phyloP scores from a whole-genome alignment of 2,329 filamentous ascomycete species.

The Colletotrichum gloeosporioides region DNA sequence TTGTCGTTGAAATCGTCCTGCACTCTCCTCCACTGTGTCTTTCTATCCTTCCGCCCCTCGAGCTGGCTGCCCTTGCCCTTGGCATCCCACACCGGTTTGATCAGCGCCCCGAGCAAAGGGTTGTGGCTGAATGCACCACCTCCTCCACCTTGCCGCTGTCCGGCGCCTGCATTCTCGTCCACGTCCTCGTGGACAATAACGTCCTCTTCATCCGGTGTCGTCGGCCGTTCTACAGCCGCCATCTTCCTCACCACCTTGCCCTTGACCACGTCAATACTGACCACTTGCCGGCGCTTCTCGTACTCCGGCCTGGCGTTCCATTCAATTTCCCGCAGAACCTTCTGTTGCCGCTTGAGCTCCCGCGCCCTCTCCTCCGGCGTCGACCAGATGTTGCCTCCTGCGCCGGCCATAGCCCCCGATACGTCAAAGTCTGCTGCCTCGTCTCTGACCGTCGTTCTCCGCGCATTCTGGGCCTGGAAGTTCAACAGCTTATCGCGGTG shows the following conservation, averaged over 20 bases:
- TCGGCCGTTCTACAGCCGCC: constrained; percentile 65
- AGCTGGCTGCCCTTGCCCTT: constrained; percentile 55
- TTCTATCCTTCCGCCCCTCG: constrained; percentile 47
- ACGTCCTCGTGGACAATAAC: constrained; percentile 23
- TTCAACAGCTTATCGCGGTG: constrained; percentile 82
- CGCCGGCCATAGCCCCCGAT: constrained; percentile 46
- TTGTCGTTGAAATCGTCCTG: constrained; percentile 67
- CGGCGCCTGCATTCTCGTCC: constrained; percentile 27
- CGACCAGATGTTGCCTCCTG: constrained; percentile 76
- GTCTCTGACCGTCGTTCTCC: constrained; percentile 83
- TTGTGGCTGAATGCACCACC: constrained; percentile 72
- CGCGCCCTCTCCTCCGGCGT: constrained; percentile 81
- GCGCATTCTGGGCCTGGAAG: constrained; percentile 87
- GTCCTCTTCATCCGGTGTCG: constrained; percentile 51
- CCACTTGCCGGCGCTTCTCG: constrained; percentile 84
- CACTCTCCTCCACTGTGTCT: constrained; percentile 61
- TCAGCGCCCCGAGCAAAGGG: constrained; percentile 68
- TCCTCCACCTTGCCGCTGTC: constrained; percentile 24
- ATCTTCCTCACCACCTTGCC: constrained; percentile 79
- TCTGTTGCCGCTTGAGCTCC: constrained; percentile 86
- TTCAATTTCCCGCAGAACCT: constrained; percentile 81
- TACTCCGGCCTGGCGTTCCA: constrained; percentile 86
- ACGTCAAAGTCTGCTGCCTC: constrained; percentile 74
- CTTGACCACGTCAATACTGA: constrained; percentile 82
- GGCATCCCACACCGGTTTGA: constrained; percentile 65